phyloP scores from a whole-genome alignment of 2,329 filamentous ascomycete genomes.

The Nannizzia gypsea region DNA sequence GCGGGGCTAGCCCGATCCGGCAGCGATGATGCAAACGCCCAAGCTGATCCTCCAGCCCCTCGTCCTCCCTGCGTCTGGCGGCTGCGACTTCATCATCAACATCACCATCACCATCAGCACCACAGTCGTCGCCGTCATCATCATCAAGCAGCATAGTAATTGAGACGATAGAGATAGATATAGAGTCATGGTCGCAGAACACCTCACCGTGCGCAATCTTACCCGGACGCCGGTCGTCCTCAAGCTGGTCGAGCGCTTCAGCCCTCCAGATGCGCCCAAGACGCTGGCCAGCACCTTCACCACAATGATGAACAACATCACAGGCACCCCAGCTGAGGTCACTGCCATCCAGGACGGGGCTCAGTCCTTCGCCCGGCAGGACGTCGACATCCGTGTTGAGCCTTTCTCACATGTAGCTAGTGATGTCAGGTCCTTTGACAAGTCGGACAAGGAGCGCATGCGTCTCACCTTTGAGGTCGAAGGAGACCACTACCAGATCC shows the following conservation, averaged over 20 bases:
- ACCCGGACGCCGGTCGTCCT: constrained; percentile 62
- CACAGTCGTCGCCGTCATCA: neutral
- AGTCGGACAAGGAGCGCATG: constrained; percentile 51
- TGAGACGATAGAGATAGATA: neutral
- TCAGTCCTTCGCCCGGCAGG: constrained; percentile 48
- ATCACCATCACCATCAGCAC: no score
- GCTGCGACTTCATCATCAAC: neutral
- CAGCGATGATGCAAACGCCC: neutral
- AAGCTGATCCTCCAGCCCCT: neutral
- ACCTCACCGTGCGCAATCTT: constrained; percentile 68
- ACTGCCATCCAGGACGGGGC: constrained; percentile 40
- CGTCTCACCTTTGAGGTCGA: constrained; percentile 60
- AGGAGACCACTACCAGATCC: constrained; percentile 57
- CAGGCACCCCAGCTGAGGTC: constrained; percentile 34
- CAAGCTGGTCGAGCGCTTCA: constrained; percentile 61
- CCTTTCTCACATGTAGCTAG: constrained; percentile 57
- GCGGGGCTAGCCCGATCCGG: neutral
- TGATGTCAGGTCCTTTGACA: constrained; percentile 48
- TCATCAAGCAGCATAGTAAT: neutral
- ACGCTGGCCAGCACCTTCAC: constrained; percentile 39
- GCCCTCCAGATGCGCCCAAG: constrained; percentile 37
- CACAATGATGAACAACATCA: constrained; percentile 27
- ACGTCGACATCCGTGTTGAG: constrained; percentile 51
- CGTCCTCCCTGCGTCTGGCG: neutral
- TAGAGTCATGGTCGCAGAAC: constrained; percentile 11